Conservation (phyloP, 75 land plant species). For the Picea sitchensis region DNA sequence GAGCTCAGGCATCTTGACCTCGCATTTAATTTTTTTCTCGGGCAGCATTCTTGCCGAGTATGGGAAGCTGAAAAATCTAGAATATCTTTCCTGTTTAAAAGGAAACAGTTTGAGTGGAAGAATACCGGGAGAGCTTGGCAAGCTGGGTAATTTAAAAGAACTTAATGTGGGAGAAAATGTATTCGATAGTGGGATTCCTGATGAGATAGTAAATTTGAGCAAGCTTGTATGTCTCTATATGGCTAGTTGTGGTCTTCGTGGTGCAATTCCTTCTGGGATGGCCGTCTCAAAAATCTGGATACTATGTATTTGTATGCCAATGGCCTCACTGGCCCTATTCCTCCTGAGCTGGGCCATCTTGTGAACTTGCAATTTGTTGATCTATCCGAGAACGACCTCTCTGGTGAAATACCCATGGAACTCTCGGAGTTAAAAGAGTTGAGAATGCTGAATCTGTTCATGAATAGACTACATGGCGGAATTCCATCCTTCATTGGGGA, state of each 20-base stretch:
- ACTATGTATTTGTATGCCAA: too few relatives aligned
- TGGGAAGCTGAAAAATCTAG: constrained; percentile 36
- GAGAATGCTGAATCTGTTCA: too few relatives aligned
- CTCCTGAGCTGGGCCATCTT: too few relatives aligned
- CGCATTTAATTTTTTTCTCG: constrained; percentile 67
- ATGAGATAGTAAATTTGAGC: constrained; percentile 44
- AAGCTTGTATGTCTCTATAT: constrained; percentile 58
- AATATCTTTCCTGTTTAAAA: constrained; percentile 56
- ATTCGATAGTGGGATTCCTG: constrained; percentile 68
- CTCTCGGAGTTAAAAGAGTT: too few relatives aligned
- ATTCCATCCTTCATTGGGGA: too few relatives aligned
- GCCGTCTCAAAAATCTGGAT: too few relatives aligned
- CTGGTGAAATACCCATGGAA: too few relatives aligned
- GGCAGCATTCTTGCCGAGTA: constrained; percentile 65
- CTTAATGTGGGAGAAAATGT: constrained; percentile 70
- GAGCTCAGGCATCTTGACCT: constrained; percentile 59
- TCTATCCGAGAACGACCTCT: too few relatives aligned
- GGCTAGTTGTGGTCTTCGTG: background rate
- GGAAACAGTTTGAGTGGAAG: constrained; percentile 65
- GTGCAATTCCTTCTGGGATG: too few relatives aligned
- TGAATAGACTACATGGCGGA: too few relatives aligned
- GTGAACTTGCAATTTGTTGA: too few relatives aligned
- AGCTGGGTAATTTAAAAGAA: constrained; percentile 38
- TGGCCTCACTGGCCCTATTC: too few relatives aligned
- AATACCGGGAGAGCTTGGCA: constrained; percentile 71